A percentile compares a stretch with the other conserved stretches of the same genome.
Evolutionary conservation across 148 eudicot genomes (phyloP).

Genomic region (Amaranthus hypochondriacus): DNA sequence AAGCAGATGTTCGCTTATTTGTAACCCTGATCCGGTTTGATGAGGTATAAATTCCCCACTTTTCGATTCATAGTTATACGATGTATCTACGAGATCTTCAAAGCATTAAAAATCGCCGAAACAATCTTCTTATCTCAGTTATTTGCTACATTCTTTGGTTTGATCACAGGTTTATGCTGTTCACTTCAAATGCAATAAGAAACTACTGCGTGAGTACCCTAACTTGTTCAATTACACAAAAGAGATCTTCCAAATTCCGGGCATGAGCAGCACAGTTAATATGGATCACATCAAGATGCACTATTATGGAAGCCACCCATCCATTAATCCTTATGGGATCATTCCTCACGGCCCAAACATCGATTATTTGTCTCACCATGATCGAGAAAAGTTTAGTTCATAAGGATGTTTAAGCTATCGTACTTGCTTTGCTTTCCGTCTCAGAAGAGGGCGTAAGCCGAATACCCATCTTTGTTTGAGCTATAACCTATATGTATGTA

Average conservation of each 20-base stretch:
- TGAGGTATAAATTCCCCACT: conserved; percentile 50
- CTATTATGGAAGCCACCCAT: conserved; percentile 76
- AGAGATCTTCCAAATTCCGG: conserved; percentile 74
- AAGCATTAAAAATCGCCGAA: too few relatives aligned
- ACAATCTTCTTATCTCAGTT: too few relatives aligned
- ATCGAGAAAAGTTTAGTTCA: conserved; percentile 27
- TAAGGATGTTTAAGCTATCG: conserved; percentile 3
- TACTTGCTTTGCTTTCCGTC: neutral
- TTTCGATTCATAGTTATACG: neutral
- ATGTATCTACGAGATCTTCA: neutral
- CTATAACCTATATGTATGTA: neutral
- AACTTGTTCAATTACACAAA: conserved; percentile 78
- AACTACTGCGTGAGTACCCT: conserved; percentile 63
- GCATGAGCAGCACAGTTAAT: conserved; percentile 67
- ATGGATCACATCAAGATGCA: conserved; percentile 83
- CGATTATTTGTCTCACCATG: conserved; percentile 71
- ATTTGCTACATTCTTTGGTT: neutral
- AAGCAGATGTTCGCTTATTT: conserved; percentile 87
- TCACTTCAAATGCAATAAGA: conserved; percentile 93
- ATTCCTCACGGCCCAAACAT: conserved; percentile 70
- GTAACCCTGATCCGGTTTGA: conserved; percentile 86
- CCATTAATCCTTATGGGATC: conserved; percentile 69
- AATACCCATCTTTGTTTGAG: neutral
- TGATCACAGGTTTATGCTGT: conserved; percentile 67
- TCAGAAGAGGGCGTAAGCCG: neutral